Percentiles rank a stretch among this genome's conserved stretches.
These are phyloP conservation scores for Gaultheria prostrata DNA, from an alignment of 148 eudicot species.

Conservation along the genomic window DNA sequence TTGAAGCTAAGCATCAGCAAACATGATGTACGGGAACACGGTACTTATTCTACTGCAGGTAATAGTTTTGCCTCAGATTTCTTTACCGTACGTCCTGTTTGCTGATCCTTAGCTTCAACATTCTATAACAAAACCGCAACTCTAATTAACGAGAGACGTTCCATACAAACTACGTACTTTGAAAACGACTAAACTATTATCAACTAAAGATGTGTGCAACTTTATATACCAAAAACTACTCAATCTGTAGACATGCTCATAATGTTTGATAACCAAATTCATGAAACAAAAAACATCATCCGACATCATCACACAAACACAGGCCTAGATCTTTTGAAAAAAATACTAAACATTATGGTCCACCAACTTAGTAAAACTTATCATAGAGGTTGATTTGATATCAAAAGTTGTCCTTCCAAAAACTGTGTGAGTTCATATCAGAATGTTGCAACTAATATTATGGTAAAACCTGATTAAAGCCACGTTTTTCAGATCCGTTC, in stretches of 20 bases:
- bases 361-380: neutral
- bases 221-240: neutral
- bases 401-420: neutral
- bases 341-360: neutral
- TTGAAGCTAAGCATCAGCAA: no score
- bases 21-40: no score
- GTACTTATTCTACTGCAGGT: no score
- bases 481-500: conserved; percentile 63
- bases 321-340: conserved; percentile 26
- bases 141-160: no score
- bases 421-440: neutral
- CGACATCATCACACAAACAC: neutral
- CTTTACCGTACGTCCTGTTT: no score
- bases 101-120: no score
- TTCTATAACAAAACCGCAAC: no score
- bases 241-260: neutral
- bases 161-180: neutral
- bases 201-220: neutral
- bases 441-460: neutral
- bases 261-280: neutral
- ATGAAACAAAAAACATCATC: neutral
- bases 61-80: no score
- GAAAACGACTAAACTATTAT: neutral
- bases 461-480: conserved; percentile 42
- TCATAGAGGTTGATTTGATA: neutral